Percentiles rank a stretch among this genome's conserved stretches.
These are phyloP conservation scores for Termitomyces sp. DNA, from an alignment of 768 basidiomycete species.

Conservation along the genomic window DNA sequence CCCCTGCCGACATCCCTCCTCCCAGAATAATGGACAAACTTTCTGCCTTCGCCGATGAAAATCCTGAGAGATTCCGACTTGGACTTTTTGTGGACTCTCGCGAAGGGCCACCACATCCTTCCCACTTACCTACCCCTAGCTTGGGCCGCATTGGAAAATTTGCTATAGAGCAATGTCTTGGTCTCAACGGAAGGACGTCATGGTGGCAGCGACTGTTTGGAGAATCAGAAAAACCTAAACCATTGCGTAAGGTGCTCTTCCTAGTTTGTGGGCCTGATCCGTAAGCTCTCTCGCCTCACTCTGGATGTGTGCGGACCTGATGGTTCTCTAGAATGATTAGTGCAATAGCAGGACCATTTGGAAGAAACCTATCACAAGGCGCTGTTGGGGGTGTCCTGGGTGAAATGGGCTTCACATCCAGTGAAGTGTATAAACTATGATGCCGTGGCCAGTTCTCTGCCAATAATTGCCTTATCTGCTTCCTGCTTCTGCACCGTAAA, in stretches of 20 bases:
- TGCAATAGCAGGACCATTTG: conserved; percentile 73
- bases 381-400: conserved; percentile 62
- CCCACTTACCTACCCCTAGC: conserved; percentile 25
- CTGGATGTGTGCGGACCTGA: background rate
- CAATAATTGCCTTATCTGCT: background rate
- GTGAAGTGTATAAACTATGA: conserved; percentile 70
- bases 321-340: conserved; percentile 59
- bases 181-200: conserved; percentile 18
- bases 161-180: conserved; percentile 42
- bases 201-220: conserved; percentile 37
- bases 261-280: conserved; percentile 83
- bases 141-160: conserved; percentile 54
- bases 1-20: conserved; percentile 68
- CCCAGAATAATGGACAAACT: conserved; percentile 54
- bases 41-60: conserved; percentile 37
- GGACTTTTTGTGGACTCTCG: conserved; percentile 62
- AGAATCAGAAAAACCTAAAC: conserved; percentile 17
- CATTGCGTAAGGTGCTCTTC: conserved; percentile 50
- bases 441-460: background rate
- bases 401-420: conserved; percentile 57
- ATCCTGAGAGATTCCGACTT: conserved; percentile 57
- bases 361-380: conserved; percentile 75
- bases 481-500: background rate
- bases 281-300: conserved; percentile 39
- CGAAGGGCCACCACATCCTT: conserved; percentile 24